phyloP scores from a whole-genome alignment of 1,139 yeast genomes.

The Kodamaea suecica region DNA sequence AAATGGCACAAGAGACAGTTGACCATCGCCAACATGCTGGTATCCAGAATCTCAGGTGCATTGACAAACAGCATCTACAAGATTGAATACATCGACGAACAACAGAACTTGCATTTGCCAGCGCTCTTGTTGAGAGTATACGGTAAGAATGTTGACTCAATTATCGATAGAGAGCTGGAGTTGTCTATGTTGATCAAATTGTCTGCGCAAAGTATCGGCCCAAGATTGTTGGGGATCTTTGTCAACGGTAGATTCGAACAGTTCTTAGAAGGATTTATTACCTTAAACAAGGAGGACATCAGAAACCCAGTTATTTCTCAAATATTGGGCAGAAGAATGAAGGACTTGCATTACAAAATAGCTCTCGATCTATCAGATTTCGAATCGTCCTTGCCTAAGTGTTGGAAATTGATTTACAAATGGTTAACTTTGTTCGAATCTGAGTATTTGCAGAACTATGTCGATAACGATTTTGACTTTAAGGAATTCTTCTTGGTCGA shows the following conservation, averaged over 20 bases:
- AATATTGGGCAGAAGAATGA: slow-evolving; percentile 93
- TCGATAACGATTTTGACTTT: slow-evolving; percentile 27
- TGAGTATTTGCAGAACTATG: slow-evolving; percentile 30
- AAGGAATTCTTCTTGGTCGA: slow-evolving; percentile 46
- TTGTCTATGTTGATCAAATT: slow-evolving; percentile 69
- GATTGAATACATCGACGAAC: slow-evolving; percentile 42
- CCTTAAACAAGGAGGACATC: slow-evolving; percentile 70
- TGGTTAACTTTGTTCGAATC: slow-evolving; percentile 65
- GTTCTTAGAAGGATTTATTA: slow-evolving; percentile 75
- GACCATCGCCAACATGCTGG: slow-evolving; percentile 44
- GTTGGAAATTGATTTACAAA: slow-evolving; percentile 67
- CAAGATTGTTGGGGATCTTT: slow-evolving; percentile 83
- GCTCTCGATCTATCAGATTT: slow-evolving; percentile 52
- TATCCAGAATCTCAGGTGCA: slow-evolving; percentile 79
- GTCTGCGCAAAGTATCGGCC: slow-evolving; percentile 79
- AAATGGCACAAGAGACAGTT: slow-evolving; percentile 66
- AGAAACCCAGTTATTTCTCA: slow-evolving; percentile 73
- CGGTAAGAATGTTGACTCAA: slow-evolving; percentile 85
- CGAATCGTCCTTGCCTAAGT: slow-evolving; percentile 43
- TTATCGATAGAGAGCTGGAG: slow-evolving; percentile 84
- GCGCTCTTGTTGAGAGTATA: slow-evolving; percentile 71
- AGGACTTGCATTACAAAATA: slow-evolving; percentile 83
- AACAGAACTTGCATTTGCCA: slow-evolving; percentile 30
- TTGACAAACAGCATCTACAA: slow-evolving; percentile 86
- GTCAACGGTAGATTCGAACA: slow-evolving; percentile 91